phyloP scores from a whole-genome alignment of 139 green algal species.

The Coelastrella sp. region DNA sequence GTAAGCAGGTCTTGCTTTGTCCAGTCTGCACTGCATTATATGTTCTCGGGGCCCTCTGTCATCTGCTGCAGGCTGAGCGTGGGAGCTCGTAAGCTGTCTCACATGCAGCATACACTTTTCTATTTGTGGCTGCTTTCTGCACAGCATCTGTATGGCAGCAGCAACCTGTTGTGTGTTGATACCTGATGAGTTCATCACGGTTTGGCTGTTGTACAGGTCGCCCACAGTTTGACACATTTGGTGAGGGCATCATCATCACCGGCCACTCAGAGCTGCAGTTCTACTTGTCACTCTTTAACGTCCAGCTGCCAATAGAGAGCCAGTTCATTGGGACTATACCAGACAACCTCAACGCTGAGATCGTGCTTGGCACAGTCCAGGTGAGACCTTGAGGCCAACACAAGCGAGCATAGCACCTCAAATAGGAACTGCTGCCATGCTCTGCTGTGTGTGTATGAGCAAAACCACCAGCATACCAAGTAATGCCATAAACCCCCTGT shows the following conservation, averaged over 20 bases:
- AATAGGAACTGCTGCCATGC: no score
- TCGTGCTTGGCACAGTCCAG: slow-evolving; percentile 92
- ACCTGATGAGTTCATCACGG: background rate
- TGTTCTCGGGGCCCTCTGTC: no score
- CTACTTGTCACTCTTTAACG: slow-evolving; percentile 98
- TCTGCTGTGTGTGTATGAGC: no score
- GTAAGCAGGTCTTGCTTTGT: background rate
- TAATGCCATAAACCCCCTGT: no score
- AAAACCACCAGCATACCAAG: no score
- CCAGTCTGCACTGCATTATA: no score
- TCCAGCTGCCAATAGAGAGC: slow-evolving; percentile 98
- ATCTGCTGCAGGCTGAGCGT: no score
- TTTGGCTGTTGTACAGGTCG: slow-evolving; percentile 65
- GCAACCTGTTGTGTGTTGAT: background rate
- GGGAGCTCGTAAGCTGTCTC: no score
- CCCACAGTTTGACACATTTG: slow-evolving; percentile 96
- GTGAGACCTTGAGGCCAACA: background rate
- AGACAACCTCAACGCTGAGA: slow-evolving; percentile 97
- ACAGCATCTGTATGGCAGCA: background rate
- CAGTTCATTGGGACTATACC: slow-evolving; percentile 91
- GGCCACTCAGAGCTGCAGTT: slow-evolving; percentile 95
- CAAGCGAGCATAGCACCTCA: no score
- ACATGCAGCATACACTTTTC: no score
- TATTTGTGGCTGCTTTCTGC: no score
- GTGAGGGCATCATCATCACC: slow-evolving; percentile 98